Percentiles rank a stretch among this genome's conserved stretches.
Conservation (phyloP, 1,284 basidiomycete species). For the Inonotus obliquus region DNA sequence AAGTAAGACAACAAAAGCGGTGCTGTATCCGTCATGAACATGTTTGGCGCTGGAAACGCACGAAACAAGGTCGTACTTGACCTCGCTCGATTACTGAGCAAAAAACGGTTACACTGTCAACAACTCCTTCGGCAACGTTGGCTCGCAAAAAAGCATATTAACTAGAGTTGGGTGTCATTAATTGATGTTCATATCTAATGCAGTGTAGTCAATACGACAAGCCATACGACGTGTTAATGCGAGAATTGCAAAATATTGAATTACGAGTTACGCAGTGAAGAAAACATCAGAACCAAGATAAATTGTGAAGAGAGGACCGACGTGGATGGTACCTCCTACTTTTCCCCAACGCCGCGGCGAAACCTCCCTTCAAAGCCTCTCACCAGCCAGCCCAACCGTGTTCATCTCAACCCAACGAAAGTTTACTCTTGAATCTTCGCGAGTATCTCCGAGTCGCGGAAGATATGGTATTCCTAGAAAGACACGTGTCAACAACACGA, state of each 20-base stretch:
- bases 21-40: too few relatives aligned
- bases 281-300: background rate
- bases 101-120: too few relatives aligned
- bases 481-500: background rate
- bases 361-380: background rate
- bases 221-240: background rate
- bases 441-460: constrained; percentile 94
- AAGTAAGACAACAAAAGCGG: too few relatives aligned
- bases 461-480: constrained; percentile 86
- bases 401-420: too few relatives aligned
- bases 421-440: constrained; percentile 94
- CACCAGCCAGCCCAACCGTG: background rate
- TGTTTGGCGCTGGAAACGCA: too few relatives aligned
- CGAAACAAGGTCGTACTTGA: too few relatives aligned
- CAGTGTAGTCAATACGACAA: background rate
- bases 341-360: background rate
- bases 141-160: background rate
- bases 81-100: too few relatives aligned
- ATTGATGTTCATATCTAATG: background rate
- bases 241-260: background rate
- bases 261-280: background rate
- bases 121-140: too few relatives aligned
- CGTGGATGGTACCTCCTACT: background rate
- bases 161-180: background rate
- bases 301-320: background rate